These are phyloP conservation scores for Globomyces pollinis-pini DNA, from an alignment of 192 early-diverging fungal genomes.

Conservation along the genomic window DNA sequence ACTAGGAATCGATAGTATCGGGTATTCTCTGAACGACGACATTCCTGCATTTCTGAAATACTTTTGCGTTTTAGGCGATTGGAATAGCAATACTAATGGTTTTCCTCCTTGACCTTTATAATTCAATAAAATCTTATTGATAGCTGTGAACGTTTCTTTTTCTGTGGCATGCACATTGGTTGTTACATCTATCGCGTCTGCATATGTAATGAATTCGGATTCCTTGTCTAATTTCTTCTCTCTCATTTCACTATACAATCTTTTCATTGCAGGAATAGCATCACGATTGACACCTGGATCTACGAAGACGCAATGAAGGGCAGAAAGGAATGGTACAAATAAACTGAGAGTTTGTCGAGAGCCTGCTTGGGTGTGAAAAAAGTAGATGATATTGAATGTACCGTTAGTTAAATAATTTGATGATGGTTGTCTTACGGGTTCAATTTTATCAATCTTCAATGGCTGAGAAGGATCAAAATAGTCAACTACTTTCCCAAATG, in stretches of 20 bases:
- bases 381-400: constrained; percentile 58
- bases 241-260: constrained; percentile 46
- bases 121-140: constrained; percentile 54
- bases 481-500: constrained; percentile 21
- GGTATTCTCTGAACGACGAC: constrained; percentile 57
- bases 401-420: constrained; percentile 25
- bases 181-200: constrained; percentile 41
- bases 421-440: constrained; percentile 16
- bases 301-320: constrained; percentile 67
- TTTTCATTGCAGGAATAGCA: constrained; percentile 64
- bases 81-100: constrained; percentile 65
- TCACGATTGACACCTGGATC: constrained; percentile 51
- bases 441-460: constrained; percentile 33
- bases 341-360: constrained; percentile 61
- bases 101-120: constrained; percentile 54
- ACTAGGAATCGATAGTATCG: constrained; percentile 59
- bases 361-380: constrained; percentile 63
- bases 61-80: constrained; percentile 47
- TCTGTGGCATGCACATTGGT: constrained; percentile 40
- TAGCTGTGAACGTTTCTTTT: constrained; percentile 40
- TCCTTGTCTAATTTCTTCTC: constrained; percentile 16
- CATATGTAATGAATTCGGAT: constrained; percentile 45
- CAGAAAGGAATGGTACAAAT: constrained; percentile 47
- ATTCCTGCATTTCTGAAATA: constrained; percentile 38
- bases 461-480: background rate